Conservation (phyloP, 768 basidiomycete genomes). For the Leccinum subgranulosum region DNA sequence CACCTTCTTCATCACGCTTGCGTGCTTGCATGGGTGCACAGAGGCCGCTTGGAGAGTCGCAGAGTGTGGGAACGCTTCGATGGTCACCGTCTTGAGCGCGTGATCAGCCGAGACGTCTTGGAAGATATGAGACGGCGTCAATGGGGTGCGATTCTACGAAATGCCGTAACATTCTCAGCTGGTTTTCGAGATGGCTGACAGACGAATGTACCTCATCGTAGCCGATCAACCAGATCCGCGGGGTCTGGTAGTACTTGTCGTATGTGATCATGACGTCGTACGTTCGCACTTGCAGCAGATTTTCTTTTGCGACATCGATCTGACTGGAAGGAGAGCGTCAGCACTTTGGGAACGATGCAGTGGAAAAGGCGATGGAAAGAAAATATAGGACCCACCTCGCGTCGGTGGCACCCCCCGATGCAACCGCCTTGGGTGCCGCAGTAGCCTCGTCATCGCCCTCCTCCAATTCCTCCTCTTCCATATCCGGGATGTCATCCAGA, state of each 20-base stretch:
- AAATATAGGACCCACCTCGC: slow-evolving; percentile 41
- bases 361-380: not conserved
- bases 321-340: slow-evolving; percentile 38
- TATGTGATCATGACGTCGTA: slow-evolving; percentile 99
- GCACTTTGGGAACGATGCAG: not conserved
- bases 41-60: slow-evolving; percentile 81
- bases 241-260: slow-evolving; percentile 99
- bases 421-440: slow-evolving; percentile 49
- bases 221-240: slow-evolving; percentile 95
- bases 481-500: slow-evolving; percentile 97
- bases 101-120: slow-evolving; percentile 97
- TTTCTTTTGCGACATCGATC: slow-evolving; percentile 67
- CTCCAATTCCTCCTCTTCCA: slow-evolving; percentile 92
- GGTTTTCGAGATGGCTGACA: not conserved
- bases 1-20: slow-evolving; percentile 99
- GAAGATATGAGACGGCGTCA: slow-evolving; percentile 90
- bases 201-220: slow-evolving; percentile 81
- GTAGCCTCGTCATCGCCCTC: slow-evolving; percentile 89
- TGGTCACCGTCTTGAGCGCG: slow-evolving; percentile 97
- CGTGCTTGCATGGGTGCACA: slow-evolving; percentile 98
- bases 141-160: slow-evolving; percentile 76
- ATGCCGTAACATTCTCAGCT: not conserved
- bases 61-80: slow-evolving; percentile 97
- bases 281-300: slow-evolving; percentile 91
- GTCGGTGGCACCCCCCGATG: slow-evolving; percentile 38